Percentiles rank a stretch among this genome's conserved stretches.
Conservation (phyloP, 345 rosid genomes). For the Diplotaxis tenuifolia region DNA sequence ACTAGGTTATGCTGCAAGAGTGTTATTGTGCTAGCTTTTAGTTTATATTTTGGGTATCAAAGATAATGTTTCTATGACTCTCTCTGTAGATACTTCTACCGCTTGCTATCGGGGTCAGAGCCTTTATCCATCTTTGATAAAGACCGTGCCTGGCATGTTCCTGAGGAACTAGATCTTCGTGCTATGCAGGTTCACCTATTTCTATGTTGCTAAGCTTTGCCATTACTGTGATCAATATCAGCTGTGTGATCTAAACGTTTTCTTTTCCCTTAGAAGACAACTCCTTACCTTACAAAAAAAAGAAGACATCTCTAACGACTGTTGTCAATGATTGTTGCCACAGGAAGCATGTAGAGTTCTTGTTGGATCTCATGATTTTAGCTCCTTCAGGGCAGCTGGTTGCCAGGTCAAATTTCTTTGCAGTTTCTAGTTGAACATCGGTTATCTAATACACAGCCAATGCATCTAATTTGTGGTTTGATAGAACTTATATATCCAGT, state of each 20-base stretch:
- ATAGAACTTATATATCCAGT: background rate
- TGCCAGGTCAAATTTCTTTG: constrained; percentile 61
- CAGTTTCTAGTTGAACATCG: background rate
- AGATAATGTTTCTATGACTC: constrained; percentile 11
- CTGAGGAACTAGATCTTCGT: constrained; percentile 61
- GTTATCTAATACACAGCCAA: background rate
- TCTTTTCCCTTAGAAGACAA: background rate
- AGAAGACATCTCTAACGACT: background rate
- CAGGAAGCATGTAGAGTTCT: constrained; percentile 96
- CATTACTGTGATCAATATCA: background rate
- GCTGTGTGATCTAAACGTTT: constrained; percentile 5
- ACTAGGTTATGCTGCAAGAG: background rate
- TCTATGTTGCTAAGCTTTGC: constrained; percentile 16
- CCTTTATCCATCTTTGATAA: constrained; percentile 70
- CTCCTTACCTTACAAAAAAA: background rate
- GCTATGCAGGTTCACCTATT: constrained; percentile 71
- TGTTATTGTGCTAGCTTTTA: background rate
- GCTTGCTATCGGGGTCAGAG: constrained; percentile 70
- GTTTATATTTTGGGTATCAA: background rate
- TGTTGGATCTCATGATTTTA: constrained; percentile 84
- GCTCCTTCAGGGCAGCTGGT: constrained; percentile 93
- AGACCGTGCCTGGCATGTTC: constrained; percentile 82
- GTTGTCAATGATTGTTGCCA: constrained; percentile 21
- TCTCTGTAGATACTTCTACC: constrained; percentile 72
- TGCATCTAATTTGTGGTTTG: constrained; percentile 1